Base-by-base conservation (phyloP, 805 yeast species). In the Suhomyces sp. region DNA sequence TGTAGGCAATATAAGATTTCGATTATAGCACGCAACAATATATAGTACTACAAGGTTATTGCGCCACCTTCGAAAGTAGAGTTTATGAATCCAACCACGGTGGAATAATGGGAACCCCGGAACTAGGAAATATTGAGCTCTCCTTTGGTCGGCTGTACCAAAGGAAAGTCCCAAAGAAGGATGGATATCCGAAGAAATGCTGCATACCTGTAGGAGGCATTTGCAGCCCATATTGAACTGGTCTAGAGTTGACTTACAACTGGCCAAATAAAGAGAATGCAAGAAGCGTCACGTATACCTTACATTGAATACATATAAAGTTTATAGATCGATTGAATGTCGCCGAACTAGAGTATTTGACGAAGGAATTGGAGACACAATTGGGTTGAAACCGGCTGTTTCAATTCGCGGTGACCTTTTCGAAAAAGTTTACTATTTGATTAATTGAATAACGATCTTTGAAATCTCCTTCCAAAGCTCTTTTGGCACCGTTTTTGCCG, bases 401-500 rank as follows among this genome's bases (percentile, higher is more conserved):
- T 38, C 24, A 38, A 19, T 38, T 38, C 13, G 24, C 23, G n/a
- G 7, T 38, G 1, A 38, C 24, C 12, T 31, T 19, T 36, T 47
- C 49, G n/a, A 64, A 52, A 27, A 63, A 65, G 13, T 61, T 36
- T 10, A 58, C 57, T 13, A 60, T 59, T 35, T 50, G 35, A 35
- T 57, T 57, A 45, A 52, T 58, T 19, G 57, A 52, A 36, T 54
- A 65, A 49, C 65, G 64, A 13, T 49, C 55, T 7, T 56, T 57
- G 52, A 68, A 68, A n/a, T 65, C 58, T 8, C 71, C 73, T 0
- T 51, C 57, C 4, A 67, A 47, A 1, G 70, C 73, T 9, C 50
- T 52, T 35, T 53, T 41, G 13, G 59, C 58, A 2, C 70, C 70
- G 7, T 52, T 41, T 4, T 51, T 33, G n/a, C 65, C 60, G 31